phyloP scores from a whole-genome alignment of 768 basidiomycete genomes.

The Amanita subjunquillea region DNA sequence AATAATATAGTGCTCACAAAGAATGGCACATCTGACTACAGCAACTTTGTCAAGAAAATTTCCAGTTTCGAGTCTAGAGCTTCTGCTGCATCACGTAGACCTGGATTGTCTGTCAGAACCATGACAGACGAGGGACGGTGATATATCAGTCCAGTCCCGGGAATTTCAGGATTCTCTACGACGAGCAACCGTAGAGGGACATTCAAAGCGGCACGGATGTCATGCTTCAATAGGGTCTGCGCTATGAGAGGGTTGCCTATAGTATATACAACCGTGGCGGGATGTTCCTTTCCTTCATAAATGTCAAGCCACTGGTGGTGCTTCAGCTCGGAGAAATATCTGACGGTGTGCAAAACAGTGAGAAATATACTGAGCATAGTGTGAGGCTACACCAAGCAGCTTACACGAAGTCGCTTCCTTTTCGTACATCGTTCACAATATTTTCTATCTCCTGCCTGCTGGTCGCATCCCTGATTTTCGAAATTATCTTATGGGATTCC shows the following conservation, averaged over 20 bases:
- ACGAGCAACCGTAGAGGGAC: constrained; percentile 38
- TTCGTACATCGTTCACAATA: constrained; percentile 18
- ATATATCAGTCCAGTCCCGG: constrained; percentile 33
- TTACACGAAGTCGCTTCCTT: constrained; percentile 34
- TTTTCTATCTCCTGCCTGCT: constrained; percentile 27
- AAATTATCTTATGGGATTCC: constrained; percentile 17
- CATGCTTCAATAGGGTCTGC: constrained; percentile 29
- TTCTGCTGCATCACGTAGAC: constrained; percentile 22
- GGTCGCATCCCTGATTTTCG: constrained; percentile 13
- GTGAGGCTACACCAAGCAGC: constrained; percentile 6
- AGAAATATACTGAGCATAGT: neutral
- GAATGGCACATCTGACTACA: neutral
- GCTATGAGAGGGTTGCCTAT: constrained; percentile 45
- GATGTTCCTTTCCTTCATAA: constrained; percentile 17
- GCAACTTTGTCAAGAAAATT: constrained; percentile 17
- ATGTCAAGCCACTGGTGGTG: constrained; percentile 26
- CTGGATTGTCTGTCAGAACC: constrained; percentile 17
- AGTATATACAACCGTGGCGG: constrained; percentile 28
- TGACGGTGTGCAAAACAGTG: constrained; percentile 9
- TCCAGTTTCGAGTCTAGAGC: constrained; percentile 36
- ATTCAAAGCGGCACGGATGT: constrained; percentile 28
- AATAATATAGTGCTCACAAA: neutral
- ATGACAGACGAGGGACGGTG: constrained; percentile 39
- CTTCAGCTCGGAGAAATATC: constrained; percentile 29
- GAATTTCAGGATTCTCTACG: constrained; percentile 24